Base-by-base conservation (phyloP, 1,139 yeast genomes). In the Kodamaea fungicola region DNA sequence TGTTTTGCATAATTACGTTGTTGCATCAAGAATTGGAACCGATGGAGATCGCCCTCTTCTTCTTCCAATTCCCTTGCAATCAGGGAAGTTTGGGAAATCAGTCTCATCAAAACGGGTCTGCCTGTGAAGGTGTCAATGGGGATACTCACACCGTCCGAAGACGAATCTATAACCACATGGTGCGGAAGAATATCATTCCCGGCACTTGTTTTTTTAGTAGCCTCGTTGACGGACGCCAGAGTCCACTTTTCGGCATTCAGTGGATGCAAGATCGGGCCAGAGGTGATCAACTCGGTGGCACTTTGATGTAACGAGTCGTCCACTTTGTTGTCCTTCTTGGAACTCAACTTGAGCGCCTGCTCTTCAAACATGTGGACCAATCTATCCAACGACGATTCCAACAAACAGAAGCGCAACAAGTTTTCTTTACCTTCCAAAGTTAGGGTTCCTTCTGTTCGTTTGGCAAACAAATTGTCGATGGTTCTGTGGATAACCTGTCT, bases 41-140 rank as follows among this genome's bases (percentile, higher is more conserved):
- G 80, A 60, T 87, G 96, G 44, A 88, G 72, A 52, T 86, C 95
- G 47, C 96, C 97, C 67, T 89, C 97, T 59, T 89, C 97, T 45
- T 81, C 79, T 52, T 88, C 96, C 56, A 83, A 88, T 46, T 75
- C 78, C 55, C 79, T 83, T 13, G 89, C 84, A 47, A 80, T 80
- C 6, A 76, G 52, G 1, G 86, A 80, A 0, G 87, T 80, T 45
- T 77, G 83, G 2, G 88, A 80, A 5, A 78, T 64, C 3, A 80
- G 76, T 49, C 81, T 71, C 61, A 80, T 71, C 42, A 82, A 62
- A 13, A 83, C 80, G 1, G 90, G 87, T 44, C 82, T 66, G 31
- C 94, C 94, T 0, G 92, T 83, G 23, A 72, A 63, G 39, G 78
- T 71, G 61, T 83, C 92, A 42, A 83, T 69, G 1, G 88, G 80